Evolutionary conservation across 2,329 filamentous ascomycete genomes (phyloP), one percentile per base, ranked within the genome.

Genomic region (Nemania sp.): DNA sequence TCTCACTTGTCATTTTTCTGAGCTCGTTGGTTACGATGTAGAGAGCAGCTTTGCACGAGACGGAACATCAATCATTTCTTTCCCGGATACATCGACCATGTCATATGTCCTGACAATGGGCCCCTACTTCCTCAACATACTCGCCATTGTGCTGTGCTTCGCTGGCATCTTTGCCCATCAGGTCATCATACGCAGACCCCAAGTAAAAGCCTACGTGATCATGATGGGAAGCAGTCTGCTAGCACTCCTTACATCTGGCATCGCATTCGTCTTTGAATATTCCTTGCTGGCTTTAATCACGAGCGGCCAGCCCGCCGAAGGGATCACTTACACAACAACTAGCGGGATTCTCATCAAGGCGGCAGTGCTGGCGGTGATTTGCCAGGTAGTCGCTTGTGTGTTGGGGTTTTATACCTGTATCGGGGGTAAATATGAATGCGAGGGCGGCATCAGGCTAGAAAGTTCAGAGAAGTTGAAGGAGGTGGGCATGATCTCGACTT

Each of bases 331-430:
- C 28, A 48, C 30, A 2, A 40, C 49, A 4, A 45, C 40, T 9
- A 22, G 19, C 15, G 59, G 59, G 8, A 53, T 51, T 3, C 3
- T 45, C 1, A 31, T 31, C n/a, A 34, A 55, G 5, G 51, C 48
- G 4, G 22, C 42, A n/a, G 15, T 31, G 4, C 6, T 34, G 14
- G 48, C 53, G 14, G 7, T 54, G 9, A 14, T 31, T 3, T 31
- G 37, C 20, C 53, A 59, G 23, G n/a, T 54, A 3, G 33, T 33
- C 6, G 56, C 53, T 1, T 55, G 49, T 28, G 30, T 34, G 2
- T 37, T 60, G 1, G 51, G 50, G 14, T 61, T 61, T 22, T 61
- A 59, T 20, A 44, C 33, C 12, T 57, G 45, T 15, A 61, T 61
- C 14, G 59, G 59, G 5, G 59, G 53, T 11, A 55, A 59, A 23